Conservation (phyloP, 2,329 filamentous ascomycete genomes). For the Rhynchosporium secalis region DNA sequence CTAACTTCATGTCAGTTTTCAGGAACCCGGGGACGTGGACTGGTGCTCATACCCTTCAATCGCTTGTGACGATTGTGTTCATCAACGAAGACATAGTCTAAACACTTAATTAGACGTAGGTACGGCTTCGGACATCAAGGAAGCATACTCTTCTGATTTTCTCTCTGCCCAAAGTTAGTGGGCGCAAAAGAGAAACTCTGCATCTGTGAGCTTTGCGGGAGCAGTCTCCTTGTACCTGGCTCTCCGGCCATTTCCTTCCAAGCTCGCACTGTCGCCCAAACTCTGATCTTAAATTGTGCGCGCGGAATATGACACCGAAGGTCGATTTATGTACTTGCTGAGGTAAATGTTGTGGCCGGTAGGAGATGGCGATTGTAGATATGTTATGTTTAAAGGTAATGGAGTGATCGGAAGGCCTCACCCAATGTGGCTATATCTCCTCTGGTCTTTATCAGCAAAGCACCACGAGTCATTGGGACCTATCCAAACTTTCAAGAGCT, state of each 20-base stretch:
- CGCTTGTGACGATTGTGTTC: slow-evolving; percentile 98
- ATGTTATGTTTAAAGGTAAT: slow-evolving; percentile 28
- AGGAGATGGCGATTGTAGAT: slow-evolving; percentile 27
- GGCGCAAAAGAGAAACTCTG: slow-evolving; percentile 76
- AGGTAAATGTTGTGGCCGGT: slow-evolving; percentile 14
- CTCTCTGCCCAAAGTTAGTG: slow-evolving; percentile 61
- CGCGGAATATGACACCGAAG: slow-evolving; percentile 2
- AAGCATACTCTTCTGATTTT: slow-evolving; percentile 79
- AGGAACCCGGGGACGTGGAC: neutral
- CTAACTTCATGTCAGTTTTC: slow-evolving; percentile 48
- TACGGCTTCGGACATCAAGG: neutral
- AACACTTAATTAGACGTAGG: slow-evolving; percentile 38
- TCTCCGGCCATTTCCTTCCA: slow-evolving; percentile 59
- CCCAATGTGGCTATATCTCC: slow-evolving; percentile 27
- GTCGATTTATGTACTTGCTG: slow-evolving; percentile 3
- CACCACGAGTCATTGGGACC: slow-evolving; percentile 31
- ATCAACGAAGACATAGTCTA: slow-evolving; percentile 98
- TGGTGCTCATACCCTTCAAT: slow-evolving; percentile 72
- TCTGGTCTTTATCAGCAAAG: slow-evolving; percentile 32
- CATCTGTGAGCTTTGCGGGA: slow-evolving; percentile 69
- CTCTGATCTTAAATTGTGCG: neutral
- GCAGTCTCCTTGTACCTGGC: slow-evolving; percentile 58
- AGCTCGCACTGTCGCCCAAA: slow-evolving; percentile 8
- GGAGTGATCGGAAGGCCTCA: slow-evolving; percentile 28
- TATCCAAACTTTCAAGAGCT: slow-evolving; percentile 25